Conservation (phyloP, 2,329 filamentous ascomycete genomes). For the Samsoniella hepiali region DNA sequence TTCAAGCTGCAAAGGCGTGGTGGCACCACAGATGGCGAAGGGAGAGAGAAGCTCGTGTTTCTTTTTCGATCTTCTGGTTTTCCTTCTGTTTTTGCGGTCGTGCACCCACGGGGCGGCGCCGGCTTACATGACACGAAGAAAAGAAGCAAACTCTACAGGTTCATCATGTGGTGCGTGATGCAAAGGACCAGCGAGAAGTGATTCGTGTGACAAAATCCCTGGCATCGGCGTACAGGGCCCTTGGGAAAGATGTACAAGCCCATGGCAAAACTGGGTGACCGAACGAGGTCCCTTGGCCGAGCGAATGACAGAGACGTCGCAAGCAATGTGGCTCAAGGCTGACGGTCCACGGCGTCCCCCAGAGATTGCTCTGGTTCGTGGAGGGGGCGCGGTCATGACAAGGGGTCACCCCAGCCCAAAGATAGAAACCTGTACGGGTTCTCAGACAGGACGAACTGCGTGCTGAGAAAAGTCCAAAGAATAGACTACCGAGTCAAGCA, state of each 20-base stretch:
- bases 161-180: neutral
- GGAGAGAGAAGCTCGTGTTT: neutral
- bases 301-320: neutral
- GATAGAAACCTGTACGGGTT: too few relatives aligned
- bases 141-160: conserved; percentile 12
- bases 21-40: neutral
- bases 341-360: conserved; percentile 6
- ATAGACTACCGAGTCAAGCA: neutral
- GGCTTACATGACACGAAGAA: conserved; percentile 4
- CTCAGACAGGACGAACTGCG: neutral
- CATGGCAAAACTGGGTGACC: neutral
- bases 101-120: neutral
- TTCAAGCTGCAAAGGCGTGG: neutral
- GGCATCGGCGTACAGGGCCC: neutral
- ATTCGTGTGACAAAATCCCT: neutral
- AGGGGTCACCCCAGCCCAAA: too few relatives aligned
- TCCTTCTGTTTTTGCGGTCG: neutral
- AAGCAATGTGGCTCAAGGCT: conserved; percentile 8
- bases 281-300: neutral
- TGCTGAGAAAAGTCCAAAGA: neutral
- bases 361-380: neutral
- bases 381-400: too few relatives aligned
- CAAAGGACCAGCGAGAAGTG: neutral
- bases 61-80: neutral
- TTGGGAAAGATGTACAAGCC: neutral